These are phyloP conservation scores for Biscutella laevigata DNA, from an alignment of 441 rosid genomes.

Conservation along the genomic window DNA sequence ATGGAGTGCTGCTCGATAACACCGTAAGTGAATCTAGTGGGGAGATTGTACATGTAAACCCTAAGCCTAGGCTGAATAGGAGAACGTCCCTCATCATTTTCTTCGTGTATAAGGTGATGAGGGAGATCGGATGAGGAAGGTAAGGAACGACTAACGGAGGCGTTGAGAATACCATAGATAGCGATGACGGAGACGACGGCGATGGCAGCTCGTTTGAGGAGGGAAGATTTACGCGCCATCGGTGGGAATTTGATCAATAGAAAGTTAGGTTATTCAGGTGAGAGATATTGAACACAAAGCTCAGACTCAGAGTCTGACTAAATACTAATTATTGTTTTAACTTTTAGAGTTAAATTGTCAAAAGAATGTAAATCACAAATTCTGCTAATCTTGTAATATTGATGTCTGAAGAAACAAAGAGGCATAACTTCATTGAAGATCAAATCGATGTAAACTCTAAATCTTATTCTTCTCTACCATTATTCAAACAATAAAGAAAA, in stretches of 20 bases:
- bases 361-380: no score
- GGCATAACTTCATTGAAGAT: neutral
- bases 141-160: conserved; percentile 40
- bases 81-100: neutral
- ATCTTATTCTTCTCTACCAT: conserved; percentile 15
- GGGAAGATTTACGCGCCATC: conserved; percentile 70
- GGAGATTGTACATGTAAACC: conserved; percentile 72
- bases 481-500: conserved; percentile 1
- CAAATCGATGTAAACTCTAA: neutral
- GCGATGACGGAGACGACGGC: conserved; percentile 45
- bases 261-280: conserved; percentile 21
- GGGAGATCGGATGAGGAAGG: conserved; percentile 30
- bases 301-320: no score
- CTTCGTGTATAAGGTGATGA: conserved; percentile 23
- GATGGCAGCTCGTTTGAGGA: conserved; percentile 43
- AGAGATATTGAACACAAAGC: no score
- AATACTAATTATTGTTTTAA: no score
- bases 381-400: no score
- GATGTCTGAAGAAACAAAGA: no score
- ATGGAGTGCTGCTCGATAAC: conserved; percentile 51
- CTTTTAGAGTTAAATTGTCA: no score
- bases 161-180: conserved; percentile 49
- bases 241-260: no score
- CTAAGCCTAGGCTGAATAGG: conserved; percentile 21
- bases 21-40: conserved; percentile 55